Evolutionary conservation across 176 grass and related monocot genomes (phyloP), one percentile per base, ranked within the genome.

Genomic region (Aegilops umbellulata): DNA sequence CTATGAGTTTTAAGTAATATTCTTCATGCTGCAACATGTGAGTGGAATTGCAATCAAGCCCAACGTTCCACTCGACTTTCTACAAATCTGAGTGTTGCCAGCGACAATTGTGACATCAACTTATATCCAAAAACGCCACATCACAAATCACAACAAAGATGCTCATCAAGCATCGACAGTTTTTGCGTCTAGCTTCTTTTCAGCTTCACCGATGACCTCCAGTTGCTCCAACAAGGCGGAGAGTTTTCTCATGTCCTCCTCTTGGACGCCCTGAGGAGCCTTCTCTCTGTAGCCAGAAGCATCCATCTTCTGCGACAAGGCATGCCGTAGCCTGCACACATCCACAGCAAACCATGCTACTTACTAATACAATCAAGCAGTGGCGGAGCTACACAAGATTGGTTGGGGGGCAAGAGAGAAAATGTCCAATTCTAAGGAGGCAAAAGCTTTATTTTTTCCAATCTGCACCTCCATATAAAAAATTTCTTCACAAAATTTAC

Each of bases 191-290:
- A 93, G 24, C 65, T 92, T 94, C 79, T 87, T 86, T 84, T 98
- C 93, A n/a, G 93, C 93, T 87, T 95, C 91, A 60, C 74, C 79
- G 44, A 98, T 90, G 49, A 98, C 83, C 77, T 82, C 81, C 16
- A 98, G 84, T 35, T 98, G 91, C 82, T 95, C 88, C 25, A 98
- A 51, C 3, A 94, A 46, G 71, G 86, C 67, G 46, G 65, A 87
- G 25, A 95, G 87, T 77, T 91, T 98, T 32, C 81, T 94, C 77
- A 88, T 83, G 62, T 94, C 93, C 60, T 98, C 95, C 69, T 94
- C 88, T 72, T 98, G 90, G 29, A 92, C 74, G 19, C 9, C 93
- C 38, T 46, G 81, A 7, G 95, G 93, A 34, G 93, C 95, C 86
- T 90, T 95, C 65, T 98, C 95, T 19, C 77, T 90, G 27, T 97